Evolutionary conservation across 129 eudicot genomes (phyloP).

Genomic region (Helichrysum umbraculigerum): DNA sequence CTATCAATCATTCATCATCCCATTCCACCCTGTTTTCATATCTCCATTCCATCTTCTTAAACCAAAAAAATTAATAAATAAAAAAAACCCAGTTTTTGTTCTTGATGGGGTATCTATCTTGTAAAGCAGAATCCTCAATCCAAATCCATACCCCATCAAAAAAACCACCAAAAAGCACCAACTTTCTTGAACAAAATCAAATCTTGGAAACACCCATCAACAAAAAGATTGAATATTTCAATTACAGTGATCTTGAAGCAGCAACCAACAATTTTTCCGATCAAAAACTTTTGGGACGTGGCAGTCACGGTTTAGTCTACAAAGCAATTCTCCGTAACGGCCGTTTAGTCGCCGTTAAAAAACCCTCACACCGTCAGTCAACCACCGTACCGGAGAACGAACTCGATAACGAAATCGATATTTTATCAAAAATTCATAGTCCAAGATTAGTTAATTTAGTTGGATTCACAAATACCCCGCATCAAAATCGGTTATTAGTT

Average conservation of each 20-base stretch:
- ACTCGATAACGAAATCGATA: conserved; percentile 77
- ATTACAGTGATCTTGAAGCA: conserved; percentile 68
- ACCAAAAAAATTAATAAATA: background rate
- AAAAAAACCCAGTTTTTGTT: background rate
- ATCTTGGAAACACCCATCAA: conserved; percentile 16
- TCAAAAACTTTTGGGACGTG: conserved; percentile 75
- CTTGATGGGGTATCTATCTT: conserved; percentile 75
- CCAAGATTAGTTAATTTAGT: conserved; percentile 79
- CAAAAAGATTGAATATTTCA: conserved; percentile 58
- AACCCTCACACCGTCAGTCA: conserved; percentile 45
- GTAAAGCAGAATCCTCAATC: conserved; percentile 69
- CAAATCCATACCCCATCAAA: conserved; percentile 42
- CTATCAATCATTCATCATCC: background rate
- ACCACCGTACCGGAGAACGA: conserved; percentile 43
- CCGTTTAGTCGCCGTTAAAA: conserved; percentile 78
- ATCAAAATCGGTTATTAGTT: conserved; percentile 52
- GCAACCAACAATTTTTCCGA: conserved; percentile 83
- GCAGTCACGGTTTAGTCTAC: conserved; percentile 96
- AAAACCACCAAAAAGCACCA: conserved; percentile 27
- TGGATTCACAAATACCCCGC: conserved; percentile 56
- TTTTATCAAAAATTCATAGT: conserved; percentile 58
- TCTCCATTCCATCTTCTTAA: background rate
- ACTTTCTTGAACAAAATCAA: background rate
- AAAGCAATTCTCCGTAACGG: conserved; percentile 81
- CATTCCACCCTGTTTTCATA: background rate